Evolutionary conservation across 805 yeast genomes (phyloP).

Genomic region (Yarrowia porcina): DNA sequence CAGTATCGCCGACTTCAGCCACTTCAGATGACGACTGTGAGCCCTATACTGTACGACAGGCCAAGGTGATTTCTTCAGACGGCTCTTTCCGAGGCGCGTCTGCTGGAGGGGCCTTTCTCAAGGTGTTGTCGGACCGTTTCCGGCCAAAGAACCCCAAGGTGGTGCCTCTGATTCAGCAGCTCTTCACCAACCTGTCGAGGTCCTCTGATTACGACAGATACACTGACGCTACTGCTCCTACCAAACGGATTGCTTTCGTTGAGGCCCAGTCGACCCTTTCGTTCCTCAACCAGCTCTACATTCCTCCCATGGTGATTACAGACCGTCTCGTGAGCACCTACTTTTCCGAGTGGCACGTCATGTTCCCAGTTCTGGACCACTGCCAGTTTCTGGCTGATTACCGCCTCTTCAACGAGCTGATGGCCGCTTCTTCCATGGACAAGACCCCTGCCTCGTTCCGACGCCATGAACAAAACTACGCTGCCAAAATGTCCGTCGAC

Average conservation of each 20-base stretch:
- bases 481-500: constrained; percentile 20
- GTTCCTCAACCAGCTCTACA: constrained; percentile 28
- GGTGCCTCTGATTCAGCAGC: constrained; percentile 25
- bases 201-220: constrained; percentile 18
- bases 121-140: constrained; percentile 35
- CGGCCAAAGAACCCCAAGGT: constrained; percentile 31
- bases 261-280: constrained; percentile 21
- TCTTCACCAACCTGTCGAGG: constrained; percentile 21
- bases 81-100: constrained; percentile 39
- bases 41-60: constrained; percentile 33
- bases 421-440: constrained; percentile 21
- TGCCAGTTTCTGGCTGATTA: constrained; percentile 65
- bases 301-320: constrained; percentile 55
- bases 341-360: constrained; percentile 74
- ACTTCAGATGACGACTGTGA: constrained; percentile 29
- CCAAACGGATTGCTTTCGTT: constrained; percentile 13
- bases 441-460: constrained; percentile 5
- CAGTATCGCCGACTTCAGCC: background rate
- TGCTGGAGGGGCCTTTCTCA: constrained; percentile 38
- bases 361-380: constrained; percentile 67
- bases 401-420: constrained; percentile 39
- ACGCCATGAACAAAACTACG: constrained; percentile 2
- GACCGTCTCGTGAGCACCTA: constrained; percentile 66
- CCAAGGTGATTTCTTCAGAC: constrained; percentile 33
- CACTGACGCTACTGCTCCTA: constrained; percentile 3